phyloP scores from a whole-genome alignment of 352 stramenopile genomes.

The Pythium sukuiense region DNA sequence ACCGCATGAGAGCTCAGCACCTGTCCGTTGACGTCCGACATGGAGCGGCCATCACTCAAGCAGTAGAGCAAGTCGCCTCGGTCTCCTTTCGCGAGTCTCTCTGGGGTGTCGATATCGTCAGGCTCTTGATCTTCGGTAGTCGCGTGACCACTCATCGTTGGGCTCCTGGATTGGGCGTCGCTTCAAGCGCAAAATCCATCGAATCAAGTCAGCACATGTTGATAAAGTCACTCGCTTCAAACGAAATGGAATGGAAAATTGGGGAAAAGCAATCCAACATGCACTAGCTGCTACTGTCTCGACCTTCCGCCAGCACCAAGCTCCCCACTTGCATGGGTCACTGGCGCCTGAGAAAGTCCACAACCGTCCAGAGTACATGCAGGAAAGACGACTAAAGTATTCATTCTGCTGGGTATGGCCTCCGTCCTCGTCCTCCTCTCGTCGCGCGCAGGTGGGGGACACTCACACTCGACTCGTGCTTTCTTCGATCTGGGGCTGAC shows the following conservation, averaged over 20 bases:
- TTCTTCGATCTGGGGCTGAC: not conserved
- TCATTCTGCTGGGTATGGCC: not conserved
- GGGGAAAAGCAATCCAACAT: conserved; percentile 2
- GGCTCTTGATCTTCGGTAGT: not conserved
- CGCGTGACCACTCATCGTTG: not conserved
- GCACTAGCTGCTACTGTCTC: not conserved
- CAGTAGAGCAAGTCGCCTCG: not conserved
- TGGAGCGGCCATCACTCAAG: not conserved
- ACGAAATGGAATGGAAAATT: conserved; percentile 3
- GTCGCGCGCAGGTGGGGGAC: not conserved
- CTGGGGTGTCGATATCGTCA: not conserved
- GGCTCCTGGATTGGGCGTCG: not conserved
- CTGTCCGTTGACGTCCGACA: not conserved
- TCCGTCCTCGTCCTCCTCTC: conserved; percentile 2
- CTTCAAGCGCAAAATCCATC: not conserved
- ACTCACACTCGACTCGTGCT: not conserved
- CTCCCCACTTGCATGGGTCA: not conserved
- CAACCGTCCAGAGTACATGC: not conserved
- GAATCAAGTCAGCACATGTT: not conserved
- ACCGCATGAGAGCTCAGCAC: conserved; percentile 15
- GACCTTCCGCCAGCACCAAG: not conserved
- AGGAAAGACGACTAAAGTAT: conserved; percentile 6
- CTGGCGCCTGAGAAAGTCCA: not conserved
- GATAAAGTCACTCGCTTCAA: conserved; percentile 5
- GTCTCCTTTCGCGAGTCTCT: not conserved